Percentiles rank a stretch among this genome's conserved stretches.
phyloP scores from a whole-genome alignment of 306 rosid genomes.

The Hippophae tibetana region DNA sequence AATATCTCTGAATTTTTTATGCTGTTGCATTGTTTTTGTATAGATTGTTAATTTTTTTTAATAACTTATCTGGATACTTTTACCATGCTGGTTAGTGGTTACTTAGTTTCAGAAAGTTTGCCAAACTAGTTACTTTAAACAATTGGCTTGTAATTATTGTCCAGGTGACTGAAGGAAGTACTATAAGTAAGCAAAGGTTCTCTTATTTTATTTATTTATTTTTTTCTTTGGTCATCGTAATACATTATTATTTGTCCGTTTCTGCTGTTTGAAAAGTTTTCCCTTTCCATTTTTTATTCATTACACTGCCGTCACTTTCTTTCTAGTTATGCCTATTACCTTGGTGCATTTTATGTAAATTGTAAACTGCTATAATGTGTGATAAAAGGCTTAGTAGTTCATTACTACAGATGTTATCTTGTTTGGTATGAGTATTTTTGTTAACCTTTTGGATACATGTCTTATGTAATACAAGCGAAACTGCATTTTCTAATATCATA shows the following conservation, averaged over 20 bases:
- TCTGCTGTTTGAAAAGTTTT: not conserved
- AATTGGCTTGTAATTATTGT: not conserved
- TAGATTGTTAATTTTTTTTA: not conserved
- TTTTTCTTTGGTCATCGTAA: not conserved
- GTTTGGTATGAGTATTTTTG: not conserved
- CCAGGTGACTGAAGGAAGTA: no score
- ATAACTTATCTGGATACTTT: not conserved
- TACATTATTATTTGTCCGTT: not conserved
- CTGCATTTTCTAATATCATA: no score
- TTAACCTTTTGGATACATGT: not conserved
- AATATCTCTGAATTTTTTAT: conserved; percentile 5
- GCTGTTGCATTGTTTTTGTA: not conserved
- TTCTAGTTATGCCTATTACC: not conserved
- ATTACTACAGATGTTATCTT: not conserved
- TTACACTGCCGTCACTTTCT: not conserved
- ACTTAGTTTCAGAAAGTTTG: not conserved
- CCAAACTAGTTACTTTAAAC: not conserved
- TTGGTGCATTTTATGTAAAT: not conserved
- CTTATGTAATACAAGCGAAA: no score
- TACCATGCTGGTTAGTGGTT: not conserved
- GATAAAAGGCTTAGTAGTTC: not conserved
- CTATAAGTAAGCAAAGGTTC: not conserved
- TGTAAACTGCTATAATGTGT: not conserved
- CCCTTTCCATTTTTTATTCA: not conserved
- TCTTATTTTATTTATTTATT: not conserved